Percentiles rank a stretch among this genome's conserved stretches.
Evolutionary conservation across 2,329 filamentous ascomycete species (phyloP).

Genomic region (Claviceps sp.): DNA sequence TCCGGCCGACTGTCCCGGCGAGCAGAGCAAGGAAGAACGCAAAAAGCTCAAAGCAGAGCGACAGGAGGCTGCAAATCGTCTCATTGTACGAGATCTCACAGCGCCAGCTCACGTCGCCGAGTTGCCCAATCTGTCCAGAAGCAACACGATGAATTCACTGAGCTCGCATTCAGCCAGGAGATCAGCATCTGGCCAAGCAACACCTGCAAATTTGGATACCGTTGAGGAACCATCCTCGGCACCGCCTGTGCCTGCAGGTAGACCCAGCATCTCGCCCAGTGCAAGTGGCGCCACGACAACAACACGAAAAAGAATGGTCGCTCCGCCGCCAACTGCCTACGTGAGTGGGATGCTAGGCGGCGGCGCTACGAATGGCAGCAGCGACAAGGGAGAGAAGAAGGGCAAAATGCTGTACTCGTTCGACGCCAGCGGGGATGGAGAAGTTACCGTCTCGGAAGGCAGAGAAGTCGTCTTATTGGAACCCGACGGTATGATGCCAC

Average conservation of each 20-base stretch:
- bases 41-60: slow-evolving; percentile 84
- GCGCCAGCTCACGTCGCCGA: slow-evolving; percentile 38
- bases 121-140: slow-evolving; percentile 56
- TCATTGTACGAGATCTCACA: slow-evolving; percentile 33
- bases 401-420: slow-evolving; percentile 89
- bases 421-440: slow-evolving; percentile 66
- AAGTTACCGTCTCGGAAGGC: slow-evolving; percentile 68
- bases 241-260: slow-evolving; percentile 12
- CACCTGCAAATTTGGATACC: slow-evolving; percentile 37
- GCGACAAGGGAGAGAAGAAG: slow-evolving; percentile 34
- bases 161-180: slow-evolving; percentile 73
- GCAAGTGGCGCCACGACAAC: slow-evolving; percentile 15
- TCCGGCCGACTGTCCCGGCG: slow-evolving; percentile 86
- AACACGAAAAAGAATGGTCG: slow-evolving; percentile 58
- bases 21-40: slow-evolving; percentile 85
- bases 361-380: slow-evolving; percentile 26
- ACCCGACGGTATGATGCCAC: slow-evolving; percentile 56
- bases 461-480: slow-evolving; percentile 67
- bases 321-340: slow-evolving; percentile 75
- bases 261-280: slow-evolving; percentile 14
- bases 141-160: slow-evolving; percentile 81
- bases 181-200: slow-evolving; percentile 31
- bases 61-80: slow-evolving; percentile 61
- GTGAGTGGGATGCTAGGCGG: slow-evolving; percentile 52
- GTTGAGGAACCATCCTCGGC: slow-evolving; percentile 13